Base-by-base conservation (phyloP, 2,329 filamentous ascomycete species). In the Monilinia fructigena region DNA sequence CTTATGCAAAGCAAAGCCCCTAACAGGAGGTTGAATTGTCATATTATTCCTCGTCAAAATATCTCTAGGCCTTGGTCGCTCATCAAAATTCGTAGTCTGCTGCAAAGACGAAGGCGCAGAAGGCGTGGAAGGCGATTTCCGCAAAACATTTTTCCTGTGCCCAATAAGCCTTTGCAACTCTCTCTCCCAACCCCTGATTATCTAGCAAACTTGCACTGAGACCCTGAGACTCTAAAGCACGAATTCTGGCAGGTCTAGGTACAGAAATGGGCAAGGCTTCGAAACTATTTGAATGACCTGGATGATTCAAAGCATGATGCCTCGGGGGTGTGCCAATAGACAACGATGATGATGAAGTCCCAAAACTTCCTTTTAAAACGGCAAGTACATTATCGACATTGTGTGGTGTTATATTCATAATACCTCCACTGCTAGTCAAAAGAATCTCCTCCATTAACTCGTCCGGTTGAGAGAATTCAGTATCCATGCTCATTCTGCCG, bases 341-440 rank as follows among this genome's bases (percentile, higher is more conserved):
- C 8, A 31, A 61, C n/a, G 58, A 50, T 11, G 45, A 18, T 8
- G 14, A 40, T 12, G 58, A 50, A 26, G 58, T 38, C 11, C 56
- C 56, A 16, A 59, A 18, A 4, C 26, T 31, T 23, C 58, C 45
- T 61, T 61, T 61, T 12, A 31, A 52, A 40, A 61, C n/a, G 16
- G 58, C 58, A 38, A 61, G 58, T 26, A 61, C 31, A 26, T 38
- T 8, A 18, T 50, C 58, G n/a, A 61, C 38, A 18, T 61, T 61
- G 7, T 50, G 28, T 7, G 58, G 58, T 4, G 58, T 61, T 28
- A 61, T 3, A 28, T 61, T 40, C 0, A 61, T 16, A 16, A 31
- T 50, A 8, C 45, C 58, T 1, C 45, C 14, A 40, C 50, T 31
- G 14, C n/a, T 20, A 6, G 31, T n/a, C 10, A 23, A 14, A 4